Evolutionary conservation across 768 basidiomycete species (phyloP), one percentile per base, ranked within the genome.

Genomic region (Sutorius australiensis): DNA sequence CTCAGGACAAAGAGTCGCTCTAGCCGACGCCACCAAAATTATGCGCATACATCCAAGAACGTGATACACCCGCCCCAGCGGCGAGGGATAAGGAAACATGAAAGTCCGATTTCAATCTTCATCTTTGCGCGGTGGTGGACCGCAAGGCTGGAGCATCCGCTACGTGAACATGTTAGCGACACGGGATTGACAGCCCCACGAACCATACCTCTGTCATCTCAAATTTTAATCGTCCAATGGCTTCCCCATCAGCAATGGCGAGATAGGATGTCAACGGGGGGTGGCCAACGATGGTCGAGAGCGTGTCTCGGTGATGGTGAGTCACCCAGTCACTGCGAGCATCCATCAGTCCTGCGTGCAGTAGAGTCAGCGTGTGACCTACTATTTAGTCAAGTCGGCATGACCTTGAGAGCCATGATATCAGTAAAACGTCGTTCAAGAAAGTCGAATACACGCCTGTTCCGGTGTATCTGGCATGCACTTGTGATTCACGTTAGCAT

Each of bases 381-480:
- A 97, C 95, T 87, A 94, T 77, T 98, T 98, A 6, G 92, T 91
- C 67, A 95, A 74, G 70, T 99, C 95, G 33, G 95, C 94, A 72
- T 99, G 95, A 28, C 95, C 94, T 93, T 53, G 30, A 54, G 48
- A 17, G 36, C 17, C 28, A 42, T 32, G 54, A 46, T 10, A 40
- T 61, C 50, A 60, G 56, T 53, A 53, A 40, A 19, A 30, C 14
- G 50, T 32, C 14, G 12, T 28, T 10, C 45, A 33, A 28, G 19
- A 28, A 42, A 14, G 44, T 31, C 11, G 16, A 16, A 31, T 37
- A 77, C 84, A 42, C 59, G 92, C 91, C 93, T 36, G 95, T 99
- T 39, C 95, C 95, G 24, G 92, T 93, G 67, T 97, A 97, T 51
- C 95, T 82, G 61, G 95, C 92, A 68, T 98, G 95, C 58, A 98